Evolutionary conservation across 2,329 filamentous ascomycete genomes (phyloP).

Genomic region (Rhynchosporium agropyri): DNA sequence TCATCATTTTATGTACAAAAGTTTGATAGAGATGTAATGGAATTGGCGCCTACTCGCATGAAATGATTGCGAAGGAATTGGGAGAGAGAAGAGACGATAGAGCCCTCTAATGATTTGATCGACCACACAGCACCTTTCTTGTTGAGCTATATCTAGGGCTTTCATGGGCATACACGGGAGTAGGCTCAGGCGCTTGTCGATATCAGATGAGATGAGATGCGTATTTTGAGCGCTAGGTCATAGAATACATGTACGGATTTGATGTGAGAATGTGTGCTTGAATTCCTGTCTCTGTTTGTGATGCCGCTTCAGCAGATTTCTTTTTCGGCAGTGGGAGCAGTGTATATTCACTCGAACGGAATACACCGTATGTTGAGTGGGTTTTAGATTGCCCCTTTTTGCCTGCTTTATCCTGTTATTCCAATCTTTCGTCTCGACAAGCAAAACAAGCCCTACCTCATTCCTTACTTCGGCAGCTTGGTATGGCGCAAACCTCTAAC

Average conservation of each 20-base stretch:
- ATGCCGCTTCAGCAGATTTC: too few species aligned
- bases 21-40: slow-evolving; percentile 4
- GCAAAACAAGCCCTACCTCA: too few species aligned
- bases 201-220: slow-evolving; percentile 16
- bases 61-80: slow-evolving; percentile 9
- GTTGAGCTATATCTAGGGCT: slow-evolving; percentile 23
- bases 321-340: too few species aligned
- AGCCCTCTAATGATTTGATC: slow-evolving; percentile 32
- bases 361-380: too few species aligned
- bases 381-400: too few species aligned
- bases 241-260: slow-evolving; percentile 10
- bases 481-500: too few species aligned
- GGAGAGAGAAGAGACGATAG: slow-evolving; percentile 25
- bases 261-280: not conserved
- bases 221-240: slow-evolving; percentile 15
- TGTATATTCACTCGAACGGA: too few species aligned
- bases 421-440: too few species aligned
- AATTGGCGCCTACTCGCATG: slow-evolving; percentile 3
- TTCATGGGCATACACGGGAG: slow-evolving; percentile 22
- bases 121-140: slow-evolving; percentile 14
- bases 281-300: not conserved
- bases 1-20: slow-evolving; percentile 30
- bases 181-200: slow-evolving; percentile 11
- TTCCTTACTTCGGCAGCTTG: too few species aligned
- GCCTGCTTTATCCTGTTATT: too few species aligned